Base-by-base conservation (phyloP, 2,329 filamentous ascomycete species). In the Huntiella abstrusa region DNA sequence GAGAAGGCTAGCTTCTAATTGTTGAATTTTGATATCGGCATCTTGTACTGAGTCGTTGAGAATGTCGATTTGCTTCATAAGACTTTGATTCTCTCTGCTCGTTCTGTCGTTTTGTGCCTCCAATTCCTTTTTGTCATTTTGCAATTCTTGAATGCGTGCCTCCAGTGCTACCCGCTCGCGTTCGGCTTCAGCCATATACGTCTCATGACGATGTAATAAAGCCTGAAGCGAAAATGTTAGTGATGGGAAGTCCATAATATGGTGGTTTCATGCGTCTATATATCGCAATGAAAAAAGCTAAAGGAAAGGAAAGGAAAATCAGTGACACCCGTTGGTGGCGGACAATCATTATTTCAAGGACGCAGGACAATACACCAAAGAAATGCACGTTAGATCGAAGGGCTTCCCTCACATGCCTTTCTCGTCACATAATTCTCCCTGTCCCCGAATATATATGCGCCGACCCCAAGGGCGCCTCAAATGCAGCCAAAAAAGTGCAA, bases 101-200 rank as follows among this genome's bases (percentile, higher is more conserved):
- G 80, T 81, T 51, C 70, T 70, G 46, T 77, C 76, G 63, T 96
- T 98, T 56, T 75, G 72, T 37, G 69, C 67, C 61, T 94, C 83
- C 51, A 92, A 72, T 50, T 74, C 67, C 55, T 67, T 69, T 64
- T 93, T 94, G 54, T 77, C 73, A 55, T 62, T 62, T 63, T 93
- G 84, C 45, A 98, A 69, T 52, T 70, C 70, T 54, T 82, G 78
- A 58, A 95, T 86, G 51, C 74, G 82, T 41, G 67, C 62, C 39
- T 74, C 71, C 63, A 95, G 76, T 51, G 79, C 74, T 51, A 70
- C 66, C 51, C 87, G 82, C 59, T 95, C 86, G 54, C 77, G 76
- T 66, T 94, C 86, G 50, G 87, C 85, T 60, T 94, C 85, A 54
- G 80, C 80, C 71, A 95, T 88, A 63, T 93, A 95, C 50, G 83